Evolutionary conservation across 129 eudicot species (phyloP).

Genomic region (Helichrysum umbraculigerum): DNA sequence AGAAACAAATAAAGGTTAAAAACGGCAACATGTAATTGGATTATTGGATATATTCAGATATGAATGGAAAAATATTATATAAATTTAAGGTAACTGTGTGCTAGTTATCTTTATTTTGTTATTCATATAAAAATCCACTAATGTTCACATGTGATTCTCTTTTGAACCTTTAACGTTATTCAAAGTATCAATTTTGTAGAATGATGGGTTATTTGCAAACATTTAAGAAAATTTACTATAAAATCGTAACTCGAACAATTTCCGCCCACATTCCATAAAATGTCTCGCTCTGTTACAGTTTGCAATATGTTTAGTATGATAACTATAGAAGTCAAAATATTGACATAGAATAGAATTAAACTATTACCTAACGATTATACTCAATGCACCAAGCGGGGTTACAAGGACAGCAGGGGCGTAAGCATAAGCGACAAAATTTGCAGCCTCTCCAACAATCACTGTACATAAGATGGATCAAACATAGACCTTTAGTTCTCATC

Average conservation of each 20-base stretch:
- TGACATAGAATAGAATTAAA: not conserved
- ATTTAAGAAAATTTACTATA: no score
- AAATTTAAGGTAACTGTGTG: not conserved
- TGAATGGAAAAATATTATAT: no score
- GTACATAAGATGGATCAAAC: constrained; percentile 17
- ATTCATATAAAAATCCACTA: not conserved
- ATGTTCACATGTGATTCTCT: not conserved
- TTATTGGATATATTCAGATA: not conserved
- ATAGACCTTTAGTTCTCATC: not conserved
- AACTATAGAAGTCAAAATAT: not conserved
- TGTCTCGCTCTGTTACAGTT: not conserved
- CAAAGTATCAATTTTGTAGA: not conserved
- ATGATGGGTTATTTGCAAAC: not conserved
- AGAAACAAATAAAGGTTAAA: not conserved
- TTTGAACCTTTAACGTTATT: not conserved
- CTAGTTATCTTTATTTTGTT: not conserved
- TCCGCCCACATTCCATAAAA: not conserved
- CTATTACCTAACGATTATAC: constrained; percentile 79
- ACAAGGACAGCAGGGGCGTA: constrained; percentile 96
- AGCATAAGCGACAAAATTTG: constrained; percentile 92
- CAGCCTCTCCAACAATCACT: constrained; percentile 94
- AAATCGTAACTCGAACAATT: not conserved
- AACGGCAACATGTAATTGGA: no score
- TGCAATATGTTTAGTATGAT: not conserved
- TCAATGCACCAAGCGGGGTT: constrained; percentile 95